Percentiles rank a stretch among this genome's conserved stretches.
Conservation (phyloP, 495 filamentous ascomycete species). For the Eremomyces bilateralis region DNA sequence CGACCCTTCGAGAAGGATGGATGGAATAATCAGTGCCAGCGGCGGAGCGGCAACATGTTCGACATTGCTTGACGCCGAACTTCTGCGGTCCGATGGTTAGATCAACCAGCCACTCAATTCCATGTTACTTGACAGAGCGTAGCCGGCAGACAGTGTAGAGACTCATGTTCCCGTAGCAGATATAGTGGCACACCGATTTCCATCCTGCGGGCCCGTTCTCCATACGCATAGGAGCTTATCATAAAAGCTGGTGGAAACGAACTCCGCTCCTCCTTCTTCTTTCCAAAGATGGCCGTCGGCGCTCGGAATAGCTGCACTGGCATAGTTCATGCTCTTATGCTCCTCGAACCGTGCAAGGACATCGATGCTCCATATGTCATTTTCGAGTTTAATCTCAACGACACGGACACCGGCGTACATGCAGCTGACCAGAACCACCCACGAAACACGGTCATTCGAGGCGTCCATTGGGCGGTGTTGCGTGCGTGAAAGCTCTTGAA, state of each 20-base stretch:
- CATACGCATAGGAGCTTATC: constrained; percentile 67
- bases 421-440: constrained; percentile 59
- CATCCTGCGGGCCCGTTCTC: too few species aligned
- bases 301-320: constrained; percentile 43
- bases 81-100: too few species aligned
- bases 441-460: constrained; percentile 14
- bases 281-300: too few species aligned
- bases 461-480: constrained; percentile 6
- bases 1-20: too few species aligned
- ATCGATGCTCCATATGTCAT: constrained; percentile 30
- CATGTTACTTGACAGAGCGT: too few species aligned
- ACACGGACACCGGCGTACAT: constrained; percentile 76
- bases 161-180: too few species aligned
- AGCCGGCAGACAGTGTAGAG: too few species aligned
- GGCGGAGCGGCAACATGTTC: too few species aligned
- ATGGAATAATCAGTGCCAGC: too few species aligned
- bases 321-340: constrained; percentile 93
- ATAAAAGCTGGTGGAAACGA: constrained; percentile 78
- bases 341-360: constrained; percentile 59
- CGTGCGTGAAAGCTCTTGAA: constrained; percentile 32
- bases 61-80: too few species aligned
- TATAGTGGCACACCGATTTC: too few species aligned
- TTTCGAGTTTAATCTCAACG: constrained; percentile 19
- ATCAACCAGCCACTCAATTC: too few species aligned
- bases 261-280: constrained; percentile 8